Base-by-base conservation (phyloP, 192 early-diverging fungal species). In the Backusella macrospora region DNA sequence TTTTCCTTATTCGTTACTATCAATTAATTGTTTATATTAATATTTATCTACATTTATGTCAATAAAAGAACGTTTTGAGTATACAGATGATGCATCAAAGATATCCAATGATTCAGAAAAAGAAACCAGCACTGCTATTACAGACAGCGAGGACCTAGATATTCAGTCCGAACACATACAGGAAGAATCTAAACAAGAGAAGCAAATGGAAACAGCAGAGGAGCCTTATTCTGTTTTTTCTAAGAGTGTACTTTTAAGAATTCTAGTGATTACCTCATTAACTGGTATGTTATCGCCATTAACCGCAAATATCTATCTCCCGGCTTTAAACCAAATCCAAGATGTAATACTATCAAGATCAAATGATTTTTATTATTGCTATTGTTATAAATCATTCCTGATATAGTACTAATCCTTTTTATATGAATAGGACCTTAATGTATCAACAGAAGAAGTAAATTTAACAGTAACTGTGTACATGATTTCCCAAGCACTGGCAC, bases 401-500 rank as follows among this genome's bases (percentile, higher is more conserved):
- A 59, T 59, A 15, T n/a, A 15, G n/a, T 6, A 13, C 52, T 10
- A 10, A 49, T 18, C 52, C 21, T 26, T 26, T 26, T 23, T 1
- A 23, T 23, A 23, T 55, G 2, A 12, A 39, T 10, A 76, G 75
- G 76, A 73, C 4, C 42, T 77, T 29, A 2, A 26, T 5, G n/a
- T 42, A 15, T 64, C 42, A 0, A 26, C 66, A 40, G 71, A 62
- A 16, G 3, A 70, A 43, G 49, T 77, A 2, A 76, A 70, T 26
- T 62, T 73, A 12, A 77, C 71, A 14, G 21, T 72, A 4, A 73
- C 71, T 0, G 15, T 77, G 9, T 72, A 69, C 15, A 77, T 73
- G 71, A 48, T 83, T 14, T 73, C 73, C 16, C 73, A 78, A 64
- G 82, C 62, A 43, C 10, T 83, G 7, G 71, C 76, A 18, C 82